These are phyloP conservation scores for Prunus yedoensis DNA, from an alignment of 331 rosid genomes.

Conservation along the genomic window DNA sequence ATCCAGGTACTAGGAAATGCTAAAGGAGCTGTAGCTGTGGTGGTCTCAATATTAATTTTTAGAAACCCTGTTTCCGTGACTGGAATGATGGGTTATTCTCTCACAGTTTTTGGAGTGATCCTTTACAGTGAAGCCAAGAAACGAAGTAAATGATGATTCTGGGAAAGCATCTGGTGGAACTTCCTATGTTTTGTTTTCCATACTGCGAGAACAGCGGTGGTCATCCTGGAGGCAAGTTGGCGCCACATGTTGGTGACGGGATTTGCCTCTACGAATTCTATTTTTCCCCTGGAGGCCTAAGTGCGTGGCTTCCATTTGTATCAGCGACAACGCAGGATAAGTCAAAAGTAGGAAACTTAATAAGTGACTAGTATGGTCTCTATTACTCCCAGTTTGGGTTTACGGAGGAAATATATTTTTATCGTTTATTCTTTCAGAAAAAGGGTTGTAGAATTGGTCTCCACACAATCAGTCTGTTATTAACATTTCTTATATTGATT, in stretches of 20 bases:
- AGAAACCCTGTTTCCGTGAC: conserved; percentile 81
- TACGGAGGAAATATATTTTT: conserved; percentile 42
- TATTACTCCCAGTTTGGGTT: conserved; percentile 41
- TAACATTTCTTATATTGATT: conserved; percentile 59
- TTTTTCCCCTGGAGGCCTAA: conserved; percentile 44
- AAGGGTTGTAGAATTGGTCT: conserved; percentile 56
- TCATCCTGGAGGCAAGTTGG: conserved; percentile 39
- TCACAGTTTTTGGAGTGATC: conserved; percentile 80
- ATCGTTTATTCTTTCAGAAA: conserved; percentile 50
- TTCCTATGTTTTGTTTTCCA: conserved; percentile 36
- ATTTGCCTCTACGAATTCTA: conserved; percentile 32
- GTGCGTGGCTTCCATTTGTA: conserved; percentile 53
- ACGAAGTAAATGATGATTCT: conserved; percentile 54
- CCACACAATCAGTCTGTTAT: conserved; percentile 44
- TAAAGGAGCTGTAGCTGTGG: conserved; percentile 96
- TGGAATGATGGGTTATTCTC: conserved; percentile 83
- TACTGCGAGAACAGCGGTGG: conserved; percentile 33
- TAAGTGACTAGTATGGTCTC: conserved; percentile 52
- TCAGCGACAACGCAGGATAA: conserved; percentile 58
- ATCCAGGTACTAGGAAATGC: conserved; percentile 93
- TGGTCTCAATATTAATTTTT: conserved; percentile 80
- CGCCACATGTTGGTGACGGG: conserved; percentile 40
- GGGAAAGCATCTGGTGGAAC: conserved; percentile 30
- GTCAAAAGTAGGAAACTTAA: conserved; percentile 55
- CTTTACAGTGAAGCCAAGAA: conserved; percentile 89